Evolutionary conservation across 306 rosid genomes (phyloP).

Genomic region (Cicer chorassanicum): DNA sequence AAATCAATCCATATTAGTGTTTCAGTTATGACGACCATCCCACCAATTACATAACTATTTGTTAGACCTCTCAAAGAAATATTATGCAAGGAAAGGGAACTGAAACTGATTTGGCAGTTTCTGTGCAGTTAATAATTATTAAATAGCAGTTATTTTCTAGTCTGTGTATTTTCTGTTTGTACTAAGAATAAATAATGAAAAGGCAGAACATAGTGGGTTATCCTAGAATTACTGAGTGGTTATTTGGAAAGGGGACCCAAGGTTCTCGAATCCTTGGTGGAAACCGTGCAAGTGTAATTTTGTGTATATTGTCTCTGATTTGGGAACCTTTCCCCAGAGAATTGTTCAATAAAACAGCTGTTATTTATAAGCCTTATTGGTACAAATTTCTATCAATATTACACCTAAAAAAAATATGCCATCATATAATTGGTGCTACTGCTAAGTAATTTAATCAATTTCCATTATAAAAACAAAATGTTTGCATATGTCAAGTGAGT

Average conservation of each 20-base stretch:
- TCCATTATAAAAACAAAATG: not conserved
- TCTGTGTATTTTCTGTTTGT: too few relatives aligned
- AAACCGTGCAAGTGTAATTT: not conserved
- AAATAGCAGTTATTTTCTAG: too few relatives aligned
- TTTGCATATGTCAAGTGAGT: conserved; percentile 30
- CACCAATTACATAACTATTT: not conserved
- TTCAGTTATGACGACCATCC: not conserved
- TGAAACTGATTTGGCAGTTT: too few relatives aligned
- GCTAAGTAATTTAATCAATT: conserved; percentile 9
- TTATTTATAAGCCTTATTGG: not conserved
- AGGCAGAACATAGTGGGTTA: too few relatives aligned
- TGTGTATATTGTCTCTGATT: not conserved
- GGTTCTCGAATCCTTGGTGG: not conserved
- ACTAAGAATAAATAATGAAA: too few relatives aligned
- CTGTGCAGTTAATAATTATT: too few relatives aligned
- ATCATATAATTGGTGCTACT: not conserved
- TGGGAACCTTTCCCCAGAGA: not conserved
- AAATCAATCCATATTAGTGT: not conserved
- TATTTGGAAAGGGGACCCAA: not conserved
- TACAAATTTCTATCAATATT: not conserved
- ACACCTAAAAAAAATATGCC: not conserved
- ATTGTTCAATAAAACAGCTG: not conserved
- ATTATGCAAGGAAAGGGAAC: too few relatives aligned
- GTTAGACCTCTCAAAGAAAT: too few relatives aligned
- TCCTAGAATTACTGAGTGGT: too few relatives aligned